Conservation (phyloP, 495 filamentous ascomycete species). For the Penicillium samsonianum region DNA sequence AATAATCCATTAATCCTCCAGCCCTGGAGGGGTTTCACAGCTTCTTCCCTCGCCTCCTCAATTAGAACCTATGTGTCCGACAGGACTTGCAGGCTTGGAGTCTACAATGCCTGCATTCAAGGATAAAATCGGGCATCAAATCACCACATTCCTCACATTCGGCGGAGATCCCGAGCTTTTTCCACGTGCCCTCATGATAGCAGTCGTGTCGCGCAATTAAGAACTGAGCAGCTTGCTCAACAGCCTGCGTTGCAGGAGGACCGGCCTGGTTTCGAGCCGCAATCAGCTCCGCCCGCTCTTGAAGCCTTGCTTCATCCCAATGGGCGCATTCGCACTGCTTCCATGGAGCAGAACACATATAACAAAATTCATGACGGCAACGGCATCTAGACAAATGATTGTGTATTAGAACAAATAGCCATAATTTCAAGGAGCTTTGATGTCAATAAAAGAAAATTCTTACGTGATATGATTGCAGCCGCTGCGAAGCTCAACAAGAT, state of each 20-base stretch:
- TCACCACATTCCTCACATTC: neutral
- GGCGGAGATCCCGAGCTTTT: neutral
- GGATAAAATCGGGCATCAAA: neutral
- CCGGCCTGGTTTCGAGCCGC: neutral
- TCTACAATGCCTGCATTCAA: neutral
- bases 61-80: neutral
- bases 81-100: neutral
- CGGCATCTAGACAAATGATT: constrained; percentile 9
- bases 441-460: constrained; percentile 18
- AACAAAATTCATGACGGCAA: constrained; percentile 28
- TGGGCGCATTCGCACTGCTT: constrained; percentile 48
- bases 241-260: neutral
- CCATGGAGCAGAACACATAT: constrained; percentile 39
- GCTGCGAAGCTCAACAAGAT: constrained; percentile 22
- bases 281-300: constrained; percentile 25
- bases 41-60: neutral
- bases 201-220: neutral
- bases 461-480: constrained; percentile 34
- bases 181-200: neutral
- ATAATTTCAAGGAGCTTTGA: neutral
- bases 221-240: neutral
- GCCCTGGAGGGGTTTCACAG: too few species aligned
- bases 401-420: neutral
- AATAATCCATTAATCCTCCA: too few species aligned
- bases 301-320: constrained; percentile 41